Evolutionary conservation across 2,329 filamentous ascomycete species (phyloP).

Genomic region (Diaporthe citrichinensis): DNA sequence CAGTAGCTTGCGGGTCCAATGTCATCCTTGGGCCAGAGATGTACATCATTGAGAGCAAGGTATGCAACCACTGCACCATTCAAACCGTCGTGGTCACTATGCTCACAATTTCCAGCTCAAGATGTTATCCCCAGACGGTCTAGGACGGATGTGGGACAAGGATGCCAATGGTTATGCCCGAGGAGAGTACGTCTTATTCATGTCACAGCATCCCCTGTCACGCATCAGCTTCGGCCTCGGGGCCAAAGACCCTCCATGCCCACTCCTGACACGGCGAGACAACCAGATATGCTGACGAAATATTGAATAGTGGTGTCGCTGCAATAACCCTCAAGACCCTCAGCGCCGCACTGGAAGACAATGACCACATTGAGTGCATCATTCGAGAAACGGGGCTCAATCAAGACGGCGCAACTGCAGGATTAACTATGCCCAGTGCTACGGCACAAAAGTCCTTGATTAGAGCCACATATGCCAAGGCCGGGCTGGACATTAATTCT

Average conservation of each 20-base stretch:
- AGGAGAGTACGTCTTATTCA: conserved; percentile 56
- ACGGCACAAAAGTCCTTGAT: conserved; percentile 57
- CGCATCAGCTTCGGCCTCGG: neutral
- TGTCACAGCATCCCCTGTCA: neutral
- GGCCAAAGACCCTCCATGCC: too few species aligned
- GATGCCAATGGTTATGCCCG: conserved; percentile 65
- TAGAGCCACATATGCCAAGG: conserved; percentile 53
- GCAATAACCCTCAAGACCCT: conserved; percentile 55
- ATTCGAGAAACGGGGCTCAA: conserved; percentile 60
- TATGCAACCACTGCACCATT: neutral
- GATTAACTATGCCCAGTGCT: conserved; percentile 62
- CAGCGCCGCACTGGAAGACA: conserved; percentile 7
- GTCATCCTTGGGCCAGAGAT: conserved; percentile 51
- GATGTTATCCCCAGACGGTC: conserved; percentile 43
- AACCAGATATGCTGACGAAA: neutral
- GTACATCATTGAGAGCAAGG: conserved; percentile 51
- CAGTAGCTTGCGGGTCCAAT: conserved; percentile 52
- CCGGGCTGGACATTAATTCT: conserved; percentile 52
- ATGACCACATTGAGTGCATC: conserved; percentile 54
- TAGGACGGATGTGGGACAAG: conserved; percentile 59
- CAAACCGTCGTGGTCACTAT: neutral
- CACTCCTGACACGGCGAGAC: neutral
- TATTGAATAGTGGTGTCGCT: conserved; percentile 55
- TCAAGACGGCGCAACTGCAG: conserved; percentile 59
- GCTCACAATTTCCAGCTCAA: neutral